Conservation (phyloP, 73 alveolate species). For the Paramecium pentaurelia region DNA sequence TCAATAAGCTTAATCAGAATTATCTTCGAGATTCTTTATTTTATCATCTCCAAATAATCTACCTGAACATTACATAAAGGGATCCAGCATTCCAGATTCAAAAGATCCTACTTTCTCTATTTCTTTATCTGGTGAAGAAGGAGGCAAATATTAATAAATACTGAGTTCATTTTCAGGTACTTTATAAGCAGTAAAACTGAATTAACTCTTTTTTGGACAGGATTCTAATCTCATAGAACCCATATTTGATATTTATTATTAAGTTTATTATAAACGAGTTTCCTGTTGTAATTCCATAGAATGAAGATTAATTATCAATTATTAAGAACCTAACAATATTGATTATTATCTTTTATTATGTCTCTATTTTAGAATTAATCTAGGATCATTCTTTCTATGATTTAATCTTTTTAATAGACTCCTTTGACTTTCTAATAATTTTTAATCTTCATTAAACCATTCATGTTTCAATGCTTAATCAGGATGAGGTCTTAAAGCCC, state of each 20-base stretch:
- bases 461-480: background rate
- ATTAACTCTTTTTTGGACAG: background rate
- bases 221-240: background rate
- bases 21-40: background rate
- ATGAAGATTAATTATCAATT: background rate
- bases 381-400: background rate
- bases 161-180: background rate
- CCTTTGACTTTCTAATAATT: background rate
- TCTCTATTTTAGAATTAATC: background rate
- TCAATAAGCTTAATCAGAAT: background rate
- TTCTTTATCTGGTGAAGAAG: constrained; percentile 2
- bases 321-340: background rate
- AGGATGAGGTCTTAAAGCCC: background rate
- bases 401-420: background rate
- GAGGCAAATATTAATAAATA: background rate
- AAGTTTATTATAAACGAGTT: background rate
- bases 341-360: background rate
- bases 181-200: background rate
- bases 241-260: background rate
- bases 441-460: background rate
- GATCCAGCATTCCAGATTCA: background rate
- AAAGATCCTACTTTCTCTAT: background rate
- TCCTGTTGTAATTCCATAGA: background rate
- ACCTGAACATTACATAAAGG: background rate
- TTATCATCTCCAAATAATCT: background rate